These are phyloP conservation scores for Aspergillus spinulosporus DNA, from an alignment of 2,329 filamentous ascomycete species.

Conservation along the genomic window DNA sequence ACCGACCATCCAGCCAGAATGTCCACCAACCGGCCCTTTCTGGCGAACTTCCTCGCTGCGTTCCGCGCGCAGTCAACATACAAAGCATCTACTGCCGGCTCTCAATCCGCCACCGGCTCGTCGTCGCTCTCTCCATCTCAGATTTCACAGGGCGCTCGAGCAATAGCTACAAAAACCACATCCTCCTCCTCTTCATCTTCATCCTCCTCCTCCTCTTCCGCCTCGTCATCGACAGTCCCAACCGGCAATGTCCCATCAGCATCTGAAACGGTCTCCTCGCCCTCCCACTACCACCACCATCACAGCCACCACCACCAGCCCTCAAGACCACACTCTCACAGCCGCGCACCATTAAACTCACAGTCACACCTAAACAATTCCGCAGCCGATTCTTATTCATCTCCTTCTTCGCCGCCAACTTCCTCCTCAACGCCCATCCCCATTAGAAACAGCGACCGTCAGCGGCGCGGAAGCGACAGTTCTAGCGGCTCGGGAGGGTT, in stretches of 20 bases:
- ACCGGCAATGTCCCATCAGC: neutral
- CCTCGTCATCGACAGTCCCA: neutral
- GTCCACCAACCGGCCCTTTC: slow-evolving; percentile 66
- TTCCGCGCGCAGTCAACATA: slow-evolving; percentile 65
- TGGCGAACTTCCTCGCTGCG: slow-evolving; percentile 66
- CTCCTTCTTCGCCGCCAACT: slow-evolving; percentile 31
- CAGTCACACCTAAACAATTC: slow-evolving; percentile 34
- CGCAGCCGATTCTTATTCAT: slow-evolving; percentile 42
- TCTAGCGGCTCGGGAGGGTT: slow-evolving; percentile 51
- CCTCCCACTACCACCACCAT: slow-evolving; percentile 22
- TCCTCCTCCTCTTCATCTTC: slow-evolving; percentile 13
- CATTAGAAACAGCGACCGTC: slow-evolving; percentile 40
- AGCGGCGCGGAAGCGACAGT: slow-evolving; percentile 49
- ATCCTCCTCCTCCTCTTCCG: slow-evolving; percentile 24
- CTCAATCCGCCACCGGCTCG: slow-evolving; percentile 34
- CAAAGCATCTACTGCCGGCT: slow-evolving; percentile 51
- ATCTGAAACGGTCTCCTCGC: slow-evolving; percentile 10
- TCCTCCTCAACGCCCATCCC: slow-evolving; percentile 40
- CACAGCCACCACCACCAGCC: slow-evolving; percentile 12
- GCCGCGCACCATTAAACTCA: slow-evolving; percentile 31
- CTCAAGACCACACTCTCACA: slow-evolving; percentile 25
- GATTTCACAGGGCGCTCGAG: slow-evolving; percentile 44
- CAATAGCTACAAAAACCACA: slow-evolving; percentile 50
- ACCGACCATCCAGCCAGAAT: slow-evolving; percentile 41
- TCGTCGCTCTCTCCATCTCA: slow-evolving; percentile 44